phyloP scores from a whole-genome alignment of 331 rosid species.

The Acacia concinna region DNA sequence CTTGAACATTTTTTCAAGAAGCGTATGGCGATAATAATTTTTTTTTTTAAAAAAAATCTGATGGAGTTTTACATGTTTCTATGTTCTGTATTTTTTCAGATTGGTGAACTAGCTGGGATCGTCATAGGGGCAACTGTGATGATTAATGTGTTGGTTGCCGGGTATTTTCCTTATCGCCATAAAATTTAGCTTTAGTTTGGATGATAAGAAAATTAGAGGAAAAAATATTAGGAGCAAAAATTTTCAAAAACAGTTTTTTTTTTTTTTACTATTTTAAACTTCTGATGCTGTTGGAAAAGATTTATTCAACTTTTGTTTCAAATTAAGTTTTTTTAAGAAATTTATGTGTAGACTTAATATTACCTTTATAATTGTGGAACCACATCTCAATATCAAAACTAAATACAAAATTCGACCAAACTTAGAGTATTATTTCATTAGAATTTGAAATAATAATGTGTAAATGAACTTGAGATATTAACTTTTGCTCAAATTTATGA shows the following conservation, averaged over 20 bases:
- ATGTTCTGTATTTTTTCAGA: slow-evolving; percentile 37
- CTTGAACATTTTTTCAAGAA: background rate
- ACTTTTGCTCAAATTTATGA: too few species aligned
- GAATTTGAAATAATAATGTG: background rate
- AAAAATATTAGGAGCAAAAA: too few species aligned
- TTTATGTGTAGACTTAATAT: background rate
- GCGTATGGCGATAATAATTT: background rate
- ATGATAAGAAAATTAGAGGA: too few species aligned
- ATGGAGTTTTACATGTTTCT: background rate
- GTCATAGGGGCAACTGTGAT: slow-evolving; percentile 86
- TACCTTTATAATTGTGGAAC: background rate
- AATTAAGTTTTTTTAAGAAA: background rate
- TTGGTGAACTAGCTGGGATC: slow-evolving; percentile 88
- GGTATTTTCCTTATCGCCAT: slow-evolving; percentile 39
- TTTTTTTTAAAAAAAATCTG: background rate
- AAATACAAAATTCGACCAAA: background rate
- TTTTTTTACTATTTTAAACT: too few species aligned
- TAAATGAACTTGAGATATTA: background rate
- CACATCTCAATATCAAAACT: background rate
- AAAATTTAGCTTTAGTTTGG: too few species aligned
- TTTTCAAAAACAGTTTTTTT: too few species aligned
- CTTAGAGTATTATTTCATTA: background rate
- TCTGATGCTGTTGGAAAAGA: too few species aligned
- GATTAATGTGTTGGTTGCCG: slow-evolving; percentile 70
- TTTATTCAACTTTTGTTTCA: background rate